These are phyloP conservation scores for Sicyos edulis DNA, from an alignment of 306 rosid genomes.

Conservation along the genomic window DNA sequence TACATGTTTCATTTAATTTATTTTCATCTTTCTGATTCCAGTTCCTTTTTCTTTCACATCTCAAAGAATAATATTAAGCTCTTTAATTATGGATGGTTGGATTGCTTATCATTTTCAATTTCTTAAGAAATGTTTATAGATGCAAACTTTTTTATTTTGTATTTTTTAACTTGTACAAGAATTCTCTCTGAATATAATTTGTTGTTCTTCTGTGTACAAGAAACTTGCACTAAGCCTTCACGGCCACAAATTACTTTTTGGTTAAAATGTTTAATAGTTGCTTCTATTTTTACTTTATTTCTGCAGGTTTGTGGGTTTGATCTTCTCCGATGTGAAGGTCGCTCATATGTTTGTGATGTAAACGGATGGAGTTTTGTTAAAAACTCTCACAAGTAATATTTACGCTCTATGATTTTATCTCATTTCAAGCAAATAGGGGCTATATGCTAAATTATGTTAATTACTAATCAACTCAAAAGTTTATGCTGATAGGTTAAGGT, in stretches of 20 bases:
- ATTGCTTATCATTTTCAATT: constrained; percentile 8
- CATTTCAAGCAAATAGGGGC: neutral
- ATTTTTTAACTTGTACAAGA: neutral
- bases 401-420: neutral
- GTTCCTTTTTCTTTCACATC: neutral
- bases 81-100: neutral
- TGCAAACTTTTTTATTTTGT: neutral
- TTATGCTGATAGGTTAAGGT: no score
- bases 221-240: neutral
- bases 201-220: neutral
- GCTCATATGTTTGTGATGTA: constrained; percentile 96
- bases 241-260: neutral
- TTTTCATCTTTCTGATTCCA: neutral
- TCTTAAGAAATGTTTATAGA: neutral
- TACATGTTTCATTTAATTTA: neutral
- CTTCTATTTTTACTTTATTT: constrained; percentile 27
- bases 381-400: constrained; percentile 81
- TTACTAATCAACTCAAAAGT: no score
- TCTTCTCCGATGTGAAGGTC: constrained; percentile 88
- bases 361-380: constrained; percentile 99
- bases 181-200: neutral
- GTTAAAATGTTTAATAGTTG: neutral
- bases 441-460: neutral
- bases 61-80: neutral
- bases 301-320: constrained; percentile 97